Conservation (phyloP, 805 yeast species). For the Grigorovia transvaalensis region DNA sequence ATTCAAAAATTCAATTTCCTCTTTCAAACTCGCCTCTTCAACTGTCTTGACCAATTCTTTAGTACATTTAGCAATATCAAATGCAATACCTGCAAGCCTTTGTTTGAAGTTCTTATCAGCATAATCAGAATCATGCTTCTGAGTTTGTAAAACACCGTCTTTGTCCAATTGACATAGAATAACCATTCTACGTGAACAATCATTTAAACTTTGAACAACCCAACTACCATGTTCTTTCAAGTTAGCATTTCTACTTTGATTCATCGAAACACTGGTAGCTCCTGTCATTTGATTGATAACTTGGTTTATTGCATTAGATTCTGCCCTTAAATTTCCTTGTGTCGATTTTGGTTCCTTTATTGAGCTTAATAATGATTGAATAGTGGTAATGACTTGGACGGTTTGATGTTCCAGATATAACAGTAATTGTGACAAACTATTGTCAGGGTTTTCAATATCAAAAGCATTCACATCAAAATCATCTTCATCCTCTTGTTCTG, state of each 20-base stretch:
- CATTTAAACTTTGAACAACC: slow-evolving; percentile 78
- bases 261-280: slow-evolving; percentile 80
- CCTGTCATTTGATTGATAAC: slow-evolving; percentile 83
- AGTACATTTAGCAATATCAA: slow-evolving; percentile 92
- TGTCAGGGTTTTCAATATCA: slow-evolving; percentile 80
- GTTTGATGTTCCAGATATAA: slow-evolving; percentile 88
- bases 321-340: slow-evolving; percentile 59
- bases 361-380: slow-evolving; percentile 68
- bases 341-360: slow-evolving; percentile 71
- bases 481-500: slow-evolving; percentile 11
- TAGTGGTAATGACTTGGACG: slow-evolving; percentile 79
- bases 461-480: slow-evolving; percentile 62
- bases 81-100: slow-evolving; percentile 89
- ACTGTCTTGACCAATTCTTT: slow-evolving; percentile 93
- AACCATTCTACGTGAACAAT: slow-evolving; percentile 77
- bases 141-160: slow-evolving; percentile 26
- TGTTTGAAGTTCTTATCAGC: slow-evolving; percentile 89
- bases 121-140: slow-evolving; percentile 42
- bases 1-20: slow-evolving; percentile 74
- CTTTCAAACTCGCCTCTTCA: slow-evolving; percentile 84
- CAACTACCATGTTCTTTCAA: slow-evolving; percentile 85
- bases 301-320: slow-evolving; percentile 63
- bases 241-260: slow-evolving; percentile 73
- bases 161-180: slow-evolving; percentile 42
- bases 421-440: slow-evolving; percentile 73